A percentile compares a stretch with the other conserved stretches of the same genome.
Evolutionary conservation across 179 eudicot genomes (phyloP).

Genomic region (Gypsophila paniculata): DNA sequence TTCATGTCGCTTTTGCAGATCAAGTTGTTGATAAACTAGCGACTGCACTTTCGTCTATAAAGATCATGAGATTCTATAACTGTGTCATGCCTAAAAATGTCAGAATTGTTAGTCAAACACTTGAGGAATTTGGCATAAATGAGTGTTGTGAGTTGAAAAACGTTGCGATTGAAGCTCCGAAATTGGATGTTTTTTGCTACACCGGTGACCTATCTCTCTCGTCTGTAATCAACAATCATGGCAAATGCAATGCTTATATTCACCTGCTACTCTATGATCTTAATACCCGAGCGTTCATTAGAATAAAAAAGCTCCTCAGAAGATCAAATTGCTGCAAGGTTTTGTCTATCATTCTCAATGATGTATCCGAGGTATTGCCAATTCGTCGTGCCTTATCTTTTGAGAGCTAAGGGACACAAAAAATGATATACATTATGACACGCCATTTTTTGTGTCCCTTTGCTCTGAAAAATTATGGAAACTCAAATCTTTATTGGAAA

Average conservation of each 20-base stretch:
- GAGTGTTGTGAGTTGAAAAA: slow-evolving; percentile 1
- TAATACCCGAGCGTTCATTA: background rate
- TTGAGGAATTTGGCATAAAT: background rate
- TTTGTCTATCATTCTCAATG: background rate
- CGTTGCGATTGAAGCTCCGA: slow-evolving; percentile 1
- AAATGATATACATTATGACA: too few relatives aligned
- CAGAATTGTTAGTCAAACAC: slow-evolving; percentile 1
- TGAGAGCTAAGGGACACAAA: too few relatives aligned
- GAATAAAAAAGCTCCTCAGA: slow-evolving; percentile 1
- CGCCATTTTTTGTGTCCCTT: background rate
- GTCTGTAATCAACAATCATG: background rate
- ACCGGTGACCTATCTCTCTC: background rate
- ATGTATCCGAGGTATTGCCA: background rate
- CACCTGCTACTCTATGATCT: background rate
- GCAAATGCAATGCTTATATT: background rate
- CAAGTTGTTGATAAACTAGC: background rate
- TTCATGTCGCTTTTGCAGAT: background rate
- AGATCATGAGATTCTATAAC: background rate
- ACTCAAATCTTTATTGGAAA: background rate
- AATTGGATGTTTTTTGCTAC: background rate
- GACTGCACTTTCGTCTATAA: slow-evolving; percentile 8
- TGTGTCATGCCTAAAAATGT: background rate
- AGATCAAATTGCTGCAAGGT: slow-evolving; percentile 11
- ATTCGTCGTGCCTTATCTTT: too few relatives aligned
- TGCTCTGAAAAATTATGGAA: background rate